Evolutionary conservation across 2,329 filamentous ascomycete species (phyloP), one percentile per base, ranked within the genome.

Genomic region (Fusarium nurragi): DNA sequence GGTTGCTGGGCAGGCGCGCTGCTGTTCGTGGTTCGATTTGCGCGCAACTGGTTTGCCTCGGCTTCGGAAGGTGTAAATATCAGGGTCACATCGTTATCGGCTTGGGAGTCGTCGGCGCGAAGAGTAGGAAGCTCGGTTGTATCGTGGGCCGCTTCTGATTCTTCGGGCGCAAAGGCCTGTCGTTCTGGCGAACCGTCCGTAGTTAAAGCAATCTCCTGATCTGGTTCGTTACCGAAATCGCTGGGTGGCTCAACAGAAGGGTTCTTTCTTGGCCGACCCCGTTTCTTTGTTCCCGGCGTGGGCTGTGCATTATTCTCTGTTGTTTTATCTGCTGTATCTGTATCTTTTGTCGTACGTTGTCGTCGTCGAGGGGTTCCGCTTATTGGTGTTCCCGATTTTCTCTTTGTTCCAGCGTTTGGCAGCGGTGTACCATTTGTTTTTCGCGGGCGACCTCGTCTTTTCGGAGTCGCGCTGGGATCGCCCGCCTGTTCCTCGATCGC

Each of bases 351-450:
- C 14, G 64, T 75, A 25, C 78, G 78, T 41, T 74, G 70, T 21
- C 75, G 74, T 22, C 75, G 73, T 36, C 76, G 70, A 22, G 78
- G 72, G 2, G 73, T 76, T 45, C 74, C 77, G 47, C 69, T 73
- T 18, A 78, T 75, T 5, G 83, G 83, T 3, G 83, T 84, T 12
- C 75, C 79, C 9, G 81, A 78, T 57, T 80, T 78, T 67, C 82
- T 82, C 63, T 80, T 84, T 5, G 73, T 77, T 13, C 75, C 72
- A 16, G 76, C 74, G 43, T 71, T 74, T 1, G 83, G 81, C 61
- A 81, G 77, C 4, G 85, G 85, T 5, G 84, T 87, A 6, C 81
- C 83, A 54, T 84, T 83, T 25, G 79, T 79, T 52, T 79, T 81
- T 41, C 82, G 80, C 28, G 81, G 81, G 14, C 83, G 79, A 7